Evolutionary conservation across 1,284 basidiomycete species (phyloP).

Genomic region (Rhizoctonia solani): DNA sequence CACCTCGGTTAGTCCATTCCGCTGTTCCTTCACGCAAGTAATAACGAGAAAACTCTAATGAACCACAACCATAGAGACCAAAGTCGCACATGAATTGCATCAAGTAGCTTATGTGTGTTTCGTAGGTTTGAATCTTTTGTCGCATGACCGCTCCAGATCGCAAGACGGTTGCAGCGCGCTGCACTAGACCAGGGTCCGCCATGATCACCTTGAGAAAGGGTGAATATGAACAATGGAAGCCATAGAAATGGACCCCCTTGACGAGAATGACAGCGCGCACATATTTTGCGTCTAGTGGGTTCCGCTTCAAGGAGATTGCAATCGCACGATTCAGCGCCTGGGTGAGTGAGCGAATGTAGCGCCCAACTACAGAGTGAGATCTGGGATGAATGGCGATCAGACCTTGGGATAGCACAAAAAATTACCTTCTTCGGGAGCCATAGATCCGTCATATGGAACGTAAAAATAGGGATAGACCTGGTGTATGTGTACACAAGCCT

Average conservation of each 20-base stretch:
- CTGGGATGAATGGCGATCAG: neutral
- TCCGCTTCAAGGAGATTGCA: constrained; percentile 68
- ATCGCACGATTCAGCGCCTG: constrained; percentile 78
- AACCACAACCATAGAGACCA: constrained; percentile 93
- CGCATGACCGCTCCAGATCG: constrained; percentile 81
- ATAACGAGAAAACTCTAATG: constrained; percentile 65
- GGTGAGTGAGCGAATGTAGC: constrained; percentile 67
- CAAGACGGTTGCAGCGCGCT: constrained; percentile 73
- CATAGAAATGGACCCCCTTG: constrained; percentile 96
- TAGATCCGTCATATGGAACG: constrained; percentile 65
- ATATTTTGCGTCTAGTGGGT: constrained; percentile 62
- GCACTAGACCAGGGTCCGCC: constrained; percentile 69
- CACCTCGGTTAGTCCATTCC: constrained; percentile 40
- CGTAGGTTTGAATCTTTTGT: constrained; percentile 77
- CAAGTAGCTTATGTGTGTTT: constrained; percentile 87
- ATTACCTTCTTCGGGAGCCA: constrained; percentile 57
- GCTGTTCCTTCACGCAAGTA: constrained; percentile 55
- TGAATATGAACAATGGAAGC: constrained; percentile 83
- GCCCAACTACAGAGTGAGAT: constrained; percentile 56
- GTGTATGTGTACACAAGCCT: constrained; percentile 88
- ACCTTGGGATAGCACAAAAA: neutral
- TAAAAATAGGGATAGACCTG: constrained; percentile 84
- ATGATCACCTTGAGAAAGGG: constrained; percentile 91
- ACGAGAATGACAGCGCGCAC: constrained; percentile 79
- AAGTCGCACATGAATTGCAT: constrained; percentile 97